phyloP scores from a whole-genome alignment of 352 stramenopile genomes.

The Phytophthora agathidicida region DNA sequence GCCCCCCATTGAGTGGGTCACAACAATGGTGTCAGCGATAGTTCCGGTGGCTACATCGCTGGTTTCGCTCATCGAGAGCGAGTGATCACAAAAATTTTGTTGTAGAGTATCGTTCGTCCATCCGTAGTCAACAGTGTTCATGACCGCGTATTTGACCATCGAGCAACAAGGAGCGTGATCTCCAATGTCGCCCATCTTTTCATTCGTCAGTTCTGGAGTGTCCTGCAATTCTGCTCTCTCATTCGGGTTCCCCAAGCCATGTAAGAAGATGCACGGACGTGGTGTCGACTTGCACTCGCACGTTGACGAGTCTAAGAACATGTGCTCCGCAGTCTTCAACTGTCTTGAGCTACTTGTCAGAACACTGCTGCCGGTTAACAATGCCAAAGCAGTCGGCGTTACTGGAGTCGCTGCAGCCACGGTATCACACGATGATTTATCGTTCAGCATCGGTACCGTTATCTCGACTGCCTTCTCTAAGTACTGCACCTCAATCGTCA shows the following conservation, averaged over 20 bases:
- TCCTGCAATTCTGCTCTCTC: conserved; percentile 14
- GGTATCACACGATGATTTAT: neutral
- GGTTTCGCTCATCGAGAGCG: conserved; percentile 16
- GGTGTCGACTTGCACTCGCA: conserved; percentile 11
- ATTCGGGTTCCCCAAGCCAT: conserved; percentile 14
- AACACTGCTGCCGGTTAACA: conserved; percentile 8
- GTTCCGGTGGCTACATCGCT: neutral
- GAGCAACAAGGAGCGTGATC: conserved; percentile 23
- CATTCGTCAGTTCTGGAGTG: conserved; percentile 1
- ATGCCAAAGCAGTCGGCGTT: neutral
- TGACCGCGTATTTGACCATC: conserved; percentile 17
- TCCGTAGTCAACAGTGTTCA: conserved; percentile 12
- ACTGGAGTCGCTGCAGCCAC: neutral
- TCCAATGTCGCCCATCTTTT: conserved; percentile 14
- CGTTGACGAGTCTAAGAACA: neutral
- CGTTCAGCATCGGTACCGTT: too few relatives aligned
- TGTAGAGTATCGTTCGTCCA: conserved; percentile 19
- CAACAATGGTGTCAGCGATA: conserved; percentile 23
- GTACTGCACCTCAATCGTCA: conserved; percentile 30
- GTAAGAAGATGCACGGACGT: conserved; percentile 32
- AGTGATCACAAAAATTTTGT: conserved; percentile 21
- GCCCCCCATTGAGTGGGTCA: conserved; percentile 32
- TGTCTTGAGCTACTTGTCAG: too few relatives aligned
- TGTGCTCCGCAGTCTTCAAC: neutral
- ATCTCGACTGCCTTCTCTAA: neutral